Conservation (phyloP, 768 basidiomycete species). For the Auricularia sp. region DNA sequence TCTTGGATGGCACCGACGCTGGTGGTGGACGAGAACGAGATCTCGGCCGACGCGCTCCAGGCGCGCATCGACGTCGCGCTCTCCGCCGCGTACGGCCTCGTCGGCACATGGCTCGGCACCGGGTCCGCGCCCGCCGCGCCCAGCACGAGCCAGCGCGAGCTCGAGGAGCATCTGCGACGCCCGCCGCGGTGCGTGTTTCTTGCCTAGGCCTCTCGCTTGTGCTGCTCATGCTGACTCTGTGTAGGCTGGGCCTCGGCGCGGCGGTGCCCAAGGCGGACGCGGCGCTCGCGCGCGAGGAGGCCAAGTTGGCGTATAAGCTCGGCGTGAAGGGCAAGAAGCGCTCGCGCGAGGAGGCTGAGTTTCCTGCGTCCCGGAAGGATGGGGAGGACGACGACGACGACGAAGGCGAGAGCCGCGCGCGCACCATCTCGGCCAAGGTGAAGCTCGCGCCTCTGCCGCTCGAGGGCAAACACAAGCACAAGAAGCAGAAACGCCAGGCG, state of each 20-base stretch:
- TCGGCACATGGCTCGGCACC: constrained; percentile 69
- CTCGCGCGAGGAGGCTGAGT: constrained; percentile 30
- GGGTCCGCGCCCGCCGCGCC: constrained; percentile 27
- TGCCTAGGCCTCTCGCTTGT: constrained; percentile 8
- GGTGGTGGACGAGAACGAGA: constrained; percentile 9
- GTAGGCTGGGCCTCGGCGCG: constrained; percentile 69
- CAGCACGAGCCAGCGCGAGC: constrained; percentile 31
- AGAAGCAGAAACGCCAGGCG: constrained; percentile 17
- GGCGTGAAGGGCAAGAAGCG: constrained; percentile 39
- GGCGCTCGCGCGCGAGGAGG: constrained; percentile 40
- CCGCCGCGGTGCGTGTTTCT: constrained; percentile 47
- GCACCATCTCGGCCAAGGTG: constrained; percentile 48
- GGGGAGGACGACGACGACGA: constrained; percentile 27
- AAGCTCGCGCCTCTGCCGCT: constrained; percentile 46
- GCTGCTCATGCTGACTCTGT: background rate
- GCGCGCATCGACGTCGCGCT: constrained; percentile 77
- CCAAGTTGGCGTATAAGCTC: constrained; percentile 52
- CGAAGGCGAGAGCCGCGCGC: constrained; percentile 51
- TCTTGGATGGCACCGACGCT: background rate
- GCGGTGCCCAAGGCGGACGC: constrained; percentile 39
- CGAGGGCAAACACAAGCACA: constrained; percentile 33
- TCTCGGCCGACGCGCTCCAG: constrained; percentile 60
- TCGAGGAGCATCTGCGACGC: constrained; percentile 56
- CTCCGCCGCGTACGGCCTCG: constrained; percentile 62
- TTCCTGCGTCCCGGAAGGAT: constrained; percentile 7